Evolutionary conservation across 1,284 basidiomycete genomes (phyloP), one percentile per base, ranked within the genome.

Genomic region (Trichosporon ovoides): DNA sequence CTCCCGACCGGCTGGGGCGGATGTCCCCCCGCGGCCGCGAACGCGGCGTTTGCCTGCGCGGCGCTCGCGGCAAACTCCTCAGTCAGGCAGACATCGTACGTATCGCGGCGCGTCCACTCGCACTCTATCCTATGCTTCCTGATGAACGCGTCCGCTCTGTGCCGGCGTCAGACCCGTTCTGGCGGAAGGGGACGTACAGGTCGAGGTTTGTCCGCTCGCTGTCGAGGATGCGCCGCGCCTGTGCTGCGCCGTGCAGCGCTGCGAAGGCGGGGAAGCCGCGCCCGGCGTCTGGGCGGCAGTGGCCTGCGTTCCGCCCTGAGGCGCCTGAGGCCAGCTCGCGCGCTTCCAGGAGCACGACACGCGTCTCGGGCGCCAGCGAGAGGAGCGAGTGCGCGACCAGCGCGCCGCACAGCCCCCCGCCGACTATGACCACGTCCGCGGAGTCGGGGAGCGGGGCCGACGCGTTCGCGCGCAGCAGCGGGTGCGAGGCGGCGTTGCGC

Each of bases 291-390:
- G 71, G 72, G n/a, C 72, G 66, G 52, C 72, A 75, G 56, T 76
- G 72, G 1, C 75, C 75, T 2, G 75, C 75, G 58, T 76, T 74
- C 1, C 73, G 58, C 2, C 75, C 75, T 7, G 65, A 67, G 3
- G 75, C 75, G n/a, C 75, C 75, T 0, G 70, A 72, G 31, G 68
- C 72, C 10, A 67, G 63, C 52, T 73, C 69, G n/a, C 75, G 55
- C 5, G 75, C 75, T 57, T 77, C 75, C 36, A 77, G 65, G 3
- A 72, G 55, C 19, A 72, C 64, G 20, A 76, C 61, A 10, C 37
- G 53, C 0, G 71, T 68, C 22, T 60, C 60, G 35, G 59, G 40
- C 1, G 58, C 40, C 5, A 12, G 38, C 5, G 46, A n/a, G 18
- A 68, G 60, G 3, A 74, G 49, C 19, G 65, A 57, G 51, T 71